phyloP scores from a whole-genome alignment of 805 yeast species.

The Nakazawaea holstii region DNA sequence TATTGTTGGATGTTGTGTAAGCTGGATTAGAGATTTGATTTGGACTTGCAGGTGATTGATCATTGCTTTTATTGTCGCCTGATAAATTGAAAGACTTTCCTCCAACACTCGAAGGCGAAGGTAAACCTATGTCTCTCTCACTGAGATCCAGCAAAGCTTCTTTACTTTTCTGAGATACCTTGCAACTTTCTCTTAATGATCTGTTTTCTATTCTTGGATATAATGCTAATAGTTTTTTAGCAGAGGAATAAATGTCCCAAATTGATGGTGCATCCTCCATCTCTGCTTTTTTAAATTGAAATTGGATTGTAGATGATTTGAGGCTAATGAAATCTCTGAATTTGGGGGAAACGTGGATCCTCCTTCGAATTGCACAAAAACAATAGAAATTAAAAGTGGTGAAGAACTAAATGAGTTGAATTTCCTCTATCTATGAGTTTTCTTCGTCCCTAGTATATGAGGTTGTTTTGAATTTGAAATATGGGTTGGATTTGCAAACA shows the following conservation, averaged over 20 bases:
- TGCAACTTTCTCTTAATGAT: slow-evolving; percentile 23
- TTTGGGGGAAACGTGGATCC: too few species aligned
- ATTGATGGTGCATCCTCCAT: slow-evolving; percentile 20
- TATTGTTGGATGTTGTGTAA: neutral
- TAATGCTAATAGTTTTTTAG: slow-evolving; percentile 25
- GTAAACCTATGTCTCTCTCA: slow-evolving; percentile 1
- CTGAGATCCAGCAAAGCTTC: neutral
- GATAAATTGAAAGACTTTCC: neutral
- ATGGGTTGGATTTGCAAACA: too few species aligned
- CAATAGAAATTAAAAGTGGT: too few species aligned
- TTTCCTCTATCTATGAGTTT: too few species aligned
- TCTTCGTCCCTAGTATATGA: too few species aligned
- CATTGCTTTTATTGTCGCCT: neutral
- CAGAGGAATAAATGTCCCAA: slow-evolving; percentile 30
- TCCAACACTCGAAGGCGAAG: slow-evolving; percentile 6
- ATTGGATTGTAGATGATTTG: neutral
- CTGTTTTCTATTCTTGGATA: slow-evolving; percentile 29
- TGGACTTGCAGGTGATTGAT: neutral
- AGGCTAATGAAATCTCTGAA: too few species aligned
- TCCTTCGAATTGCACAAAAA: too few species aligned
- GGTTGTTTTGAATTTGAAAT: too few species aligned
- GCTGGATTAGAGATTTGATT: too few species aligned
- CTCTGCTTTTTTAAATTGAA: neutral
- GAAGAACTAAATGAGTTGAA: too few species aligned
- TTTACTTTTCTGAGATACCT: slow-evolving; percentile 16